Conservation (phyloP, 2,329 filamentous ascomycete genomes). For the Myotisia sp. region DNA sequence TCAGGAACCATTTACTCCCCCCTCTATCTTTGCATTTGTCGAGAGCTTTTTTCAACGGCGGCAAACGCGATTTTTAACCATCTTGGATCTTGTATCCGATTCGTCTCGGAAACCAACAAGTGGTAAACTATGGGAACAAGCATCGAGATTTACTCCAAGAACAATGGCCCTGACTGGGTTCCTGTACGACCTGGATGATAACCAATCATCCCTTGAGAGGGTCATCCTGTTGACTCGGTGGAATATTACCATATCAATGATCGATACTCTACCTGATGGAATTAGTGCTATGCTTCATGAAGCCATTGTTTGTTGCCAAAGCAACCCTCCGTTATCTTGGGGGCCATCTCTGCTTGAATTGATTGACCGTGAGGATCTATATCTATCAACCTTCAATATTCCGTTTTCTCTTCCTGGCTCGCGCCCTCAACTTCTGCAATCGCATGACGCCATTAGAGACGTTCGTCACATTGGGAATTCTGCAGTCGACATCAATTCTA, state of each 20-base stretch:
- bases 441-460: slow-evolving; percentile 57
- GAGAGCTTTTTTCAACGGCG: slow-evolving; percentile 26
- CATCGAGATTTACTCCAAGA: slow-evolving; percentile 41
- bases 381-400: slow-evolving; percentile 44
- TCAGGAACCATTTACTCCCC: slow-evolving; percentile 40
- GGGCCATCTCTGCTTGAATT: slow-evolving; percentile 54
- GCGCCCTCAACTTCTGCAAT: slow-evolving; percentile 32
- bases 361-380: slow-evolving; percentile 69
- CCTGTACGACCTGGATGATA: slow-evolving; percentile 42
- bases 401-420: slow-evolving; percentile 23
- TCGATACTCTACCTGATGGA: slow-evolving; percentile 75
- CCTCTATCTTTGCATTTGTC: slow-evolving; percentile 46
- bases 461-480: slow-evolving; percentile 57
- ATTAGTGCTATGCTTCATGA: slow-evolving; percentile 70
- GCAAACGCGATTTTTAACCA: slow-evolving; percentile 33
- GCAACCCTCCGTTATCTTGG: slow-evolving; percentile 68
- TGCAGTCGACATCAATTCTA: slow-evolving; percentile 34
- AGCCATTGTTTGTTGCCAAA: slow-evolving; percentile 69
- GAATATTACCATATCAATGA: slow-evolving; percentile 46
- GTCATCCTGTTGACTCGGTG: slow-evolving; percentile 61
- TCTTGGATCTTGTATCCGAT: slow-evolving; percentile 35
- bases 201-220: slow-evolving; percentile 43
- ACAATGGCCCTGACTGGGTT: slow-evolving; percentile 57
- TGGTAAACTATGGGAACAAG: slow-evolving; percentile 24
- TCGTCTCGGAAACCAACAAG: slow-evolving; percentile 18